Base-by-base conservation (phyloP, 2,329 filamentous ascomycete genomes). In the Fusarium buharicum region DNA sequence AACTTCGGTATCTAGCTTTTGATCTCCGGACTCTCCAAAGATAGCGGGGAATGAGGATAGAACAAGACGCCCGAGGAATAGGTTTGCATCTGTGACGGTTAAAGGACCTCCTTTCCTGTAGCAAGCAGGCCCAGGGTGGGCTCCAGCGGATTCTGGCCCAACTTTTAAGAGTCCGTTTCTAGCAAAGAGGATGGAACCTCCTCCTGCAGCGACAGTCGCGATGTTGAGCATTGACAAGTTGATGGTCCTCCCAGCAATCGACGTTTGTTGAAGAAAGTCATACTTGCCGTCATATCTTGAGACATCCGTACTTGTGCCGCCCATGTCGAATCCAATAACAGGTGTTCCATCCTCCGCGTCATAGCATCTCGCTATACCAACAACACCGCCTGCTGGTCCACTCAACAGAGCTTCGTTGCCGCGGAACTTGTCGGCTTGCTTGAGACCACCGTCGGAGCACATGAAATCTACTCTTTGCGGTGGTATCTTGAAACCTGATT, bases 161-260 rank as follows among this genome's bases (percentile, higher is more conserved):
- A 90, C 88, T 0, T 87, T 82, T 44, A 91, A 88, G 0, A 92
- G 77, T 0, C 89, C 88, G 55, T 91, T 91, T 38, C 83, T 82
- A 74, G 85, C 90, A 70, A 88, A 89, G 1, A 92, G 76, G 16
- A 80, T 79, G 6, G 77, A 79, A 4, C 81, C 81, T 27, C 81
- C 81, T 2, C 79, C 78, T 7, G 79, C 79, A 6, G 79, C 79
- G 3, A 92, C 89, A 0, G 89, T 91, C 68, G 89, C 89, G 75
- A 92, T 91, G 67, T 91, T 89, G 3, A 91, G 79, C 71, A 90
- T 89, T 1, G 89, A 89, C 1, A 85, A 85, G 59, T 90, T 87
- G 20, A 91, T 89, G 2, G 87, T 88, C 1, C 90, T 84, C 17
- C 87, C 86, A 1, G 88, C 88, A 14, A 89, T 90, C 3, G 86